These are phyloP conservation scores for Pichia sp. DNA, from an alignment of 1,139 yeast species.

Conservation along the genomic window DNA sequence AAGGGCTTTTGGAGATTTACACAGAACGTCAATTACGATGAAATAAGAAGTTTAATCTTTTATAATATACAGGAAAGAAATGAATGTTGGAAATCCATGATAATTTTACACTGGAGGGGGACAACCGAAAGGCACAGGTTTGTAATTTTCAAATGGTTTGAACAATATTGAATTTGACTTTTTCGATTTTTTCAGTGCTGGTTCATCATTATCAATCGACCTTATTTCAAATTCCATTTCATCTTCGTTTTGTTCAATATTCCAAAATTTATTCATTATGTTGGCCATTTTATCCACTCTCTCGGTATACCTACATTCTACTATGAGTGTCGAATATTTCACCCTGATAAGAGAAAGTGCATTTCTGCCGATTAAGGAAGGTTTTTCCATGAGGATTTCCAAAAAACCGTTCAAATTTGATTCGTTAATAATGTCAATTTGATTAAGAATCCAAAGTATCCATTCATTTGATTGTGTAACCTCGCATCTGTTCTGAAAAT, in stretches of 20 bases:
- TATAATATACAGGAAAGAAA: neutral
- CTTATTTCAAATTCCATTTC: no score
- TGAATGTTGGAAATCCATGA: no score
- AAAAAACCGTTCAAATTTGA: neutral
- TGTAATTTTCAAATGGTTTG: conserved; percentile 30
- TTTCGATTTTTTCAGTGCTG: no score
- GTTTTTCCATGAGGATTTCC: neutral
- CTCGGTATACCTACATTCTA: conserved; percentile 1
- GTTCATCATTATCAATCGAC: no score
- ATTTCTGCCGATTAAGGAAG: conserved; percentile 1
- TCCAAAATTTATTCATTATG: conserved; percentile 16
- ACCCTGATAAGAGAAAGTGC: conserved; percentile 3
- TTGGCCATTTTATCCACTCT: conserved; percentile 4
- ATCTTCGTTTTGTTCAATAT: conserved; percentile 6
- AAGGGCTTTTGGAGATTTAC: conserved; percentile 19
- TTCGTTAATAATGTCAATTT: conserved; percentile 2
- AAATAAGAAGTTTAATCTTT: conserved; percentile 1
- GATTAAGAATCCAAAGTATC: conserved; percentile 8
- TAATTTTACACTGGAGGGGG: neutral
- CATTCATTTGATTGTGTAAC: conserved; percentile 7
- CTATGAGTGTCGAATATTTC: neutral
- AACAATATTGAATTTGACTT: conserved; percentile 17
- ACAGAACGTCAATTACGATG: conserved; percentile 1
- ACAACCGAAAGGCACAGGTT: conserved; percentile 39
- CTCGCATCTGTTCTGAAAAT: conserved; percentile 6